A percentile compares a stretch with the other conserved stretches of the same genome.
These are phyloP conservation scores for Calamus simplicifolius DNA, from an alignment of 176 grass and related monocot species.

Conservation along the genomic window DNA sequence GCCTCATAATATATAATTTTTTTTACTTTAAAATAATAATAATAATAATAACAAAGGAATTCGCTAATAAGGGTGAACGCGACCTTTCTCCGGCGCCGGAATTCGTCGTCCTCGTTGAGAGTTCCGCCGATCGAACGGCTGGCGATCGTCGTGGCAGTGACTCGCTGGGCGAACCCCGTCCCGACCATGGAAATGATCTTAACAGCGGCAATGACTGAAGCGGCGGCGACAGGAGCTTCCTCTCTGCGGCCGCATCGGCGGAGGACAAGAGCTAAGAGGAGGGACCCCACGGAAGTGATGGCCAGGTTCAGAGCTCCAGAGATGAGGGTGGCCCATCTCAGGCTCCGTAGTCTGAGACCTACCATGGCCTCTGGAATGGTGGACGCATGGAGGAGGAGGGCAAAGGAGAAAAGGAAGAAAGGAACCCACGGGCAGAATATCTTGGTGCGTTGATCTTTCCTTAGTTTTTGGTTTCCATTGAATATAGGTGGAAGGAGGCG, in stretches of 20 bases:
- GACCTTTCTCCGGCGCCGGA: constrained; percentile 8
- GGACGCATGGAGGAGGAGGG: no score
- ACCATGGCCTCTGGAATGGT: background rate
- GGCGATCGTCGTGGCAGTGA: background rate
- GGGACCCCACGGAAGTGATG: background rate
- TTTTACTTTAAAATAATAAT: background rate
- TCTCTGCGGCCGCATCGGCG: constrained; percentile 2
- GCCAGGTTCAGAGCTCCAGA: constrained; percentile 1
- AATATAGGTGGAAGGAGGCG: no score
- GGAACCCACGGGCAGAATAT: no score
- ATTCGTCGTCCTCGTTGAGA: background rate
- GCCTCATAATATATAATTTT: background rate
- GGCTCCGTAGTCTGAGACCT: background rate
- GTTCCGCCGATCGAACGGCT: background rate
- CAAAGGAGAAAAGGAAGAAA: no score
- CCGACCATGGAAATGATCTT: constrained; percentile 8
- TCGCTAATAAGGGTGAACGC: no score
- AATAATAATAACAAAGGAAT: background rate
- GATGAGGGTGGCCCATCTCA: constrained; percentile 1
- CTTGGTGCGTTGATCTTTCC: no score
- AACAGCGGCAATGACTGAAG: background rate
- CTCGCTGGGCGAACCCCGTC: constrained; percentile 1
- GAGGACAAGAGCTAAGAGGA: background rate
- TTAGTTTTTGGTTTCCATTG: no score
- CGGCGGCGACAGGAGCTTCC: background rate